Evolutionary conservation across 2,329 filamentous ascomycete genomes (phyloP), one percentile per base, ranked within the genome.

Genomic region (Microascus cirrosus): DNA sequence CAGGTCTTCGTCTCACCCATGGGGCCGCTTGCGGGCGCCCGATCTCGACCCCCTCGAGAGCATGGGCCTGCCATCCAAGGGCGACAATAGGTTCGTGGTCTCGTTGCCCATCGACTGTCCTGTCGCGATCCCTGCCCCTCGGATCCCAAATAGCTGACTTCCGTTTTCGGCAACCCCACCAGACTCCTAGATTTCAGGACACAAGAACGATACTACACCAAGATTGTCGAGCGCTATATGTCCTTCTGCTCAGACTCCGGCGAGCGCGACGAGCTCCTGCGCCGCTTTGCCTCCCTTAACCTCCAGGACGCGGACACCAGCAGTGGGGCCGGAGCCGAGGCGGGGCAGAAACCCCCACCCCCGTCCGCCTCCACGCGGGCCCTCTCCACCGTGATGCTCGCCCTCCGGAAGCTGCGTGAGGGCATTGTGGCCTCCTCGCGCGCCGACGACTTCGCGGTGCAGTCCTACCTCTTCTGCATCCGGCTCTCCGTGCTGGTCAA

Each of bases 361-460:
- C 63, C 58, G 15, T 64, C 59, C 50, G 63, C 64, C 63, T 75
- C 80, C 59, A 79, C 81, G 13, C 81, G 83, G 63, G 84, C 88
- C 62, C 79, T 96, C 34, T 81, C 86, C 2, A 83, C 82, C 22
- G 84, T 97, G 56, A 78, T 96, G 57, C 82, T 89, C 65, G 89
- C 93, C 2, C 85, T 97, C 68, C 86, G 94, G 61, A 97, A 96
- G 70, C 82, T 99, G 35, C 85, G 94, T 59, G 94, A 99, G 74
- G 92, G 87, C 25, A 86, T 97, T 54, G 83, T 95, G 2, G 89
- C 89, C 13, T 85, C 88, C 10, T 83, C 84, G 57, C 84, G 92
- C 22, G 76, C 79, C 39, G 89, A 96, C 67, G 77, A 82, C 56
- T 99, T 99, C 71, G 86, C 93, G 1, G 84, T 88, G n/a, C 85